These are phyloP conservation scores for Pueraria montana DNA, from an alignment of 306 rosid species.

Conservation along the genomic window DNA sequence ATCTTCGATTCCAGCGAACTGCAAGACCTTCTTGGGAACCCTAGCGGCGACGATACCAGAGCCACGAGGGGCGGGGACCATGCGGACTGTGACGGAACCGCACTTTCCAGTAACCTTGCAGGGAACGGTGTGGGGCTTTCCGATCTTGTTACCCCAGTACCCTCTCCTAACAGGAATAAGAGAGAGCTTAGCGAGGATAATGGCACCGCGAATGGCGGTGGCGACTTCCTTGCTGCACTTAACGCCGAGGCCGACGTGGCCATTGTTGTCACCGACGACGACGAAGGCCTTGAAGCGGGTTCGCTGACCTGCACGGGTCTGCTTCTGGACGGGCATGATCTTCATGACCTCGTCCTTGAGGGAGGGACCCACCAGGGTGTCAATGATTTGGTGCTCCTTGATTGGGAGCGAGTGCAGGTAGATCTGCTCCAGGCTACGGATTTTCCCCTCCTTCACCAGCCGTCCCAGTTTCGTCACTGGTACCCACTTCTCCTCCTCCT, in stretches of 20 bases:
- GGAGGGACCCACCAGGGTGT: conserved; percentile 36
- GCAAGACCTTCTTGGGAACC: conserved; percentile 57
- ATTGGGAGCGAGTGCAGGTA: conserved; percentile 54
- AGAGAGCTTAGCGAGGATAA: conserved; percentile 45
- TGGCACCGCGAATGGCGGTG: conserved; percentile 53
- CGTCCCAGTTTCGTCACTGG: conserved; percentile 55
- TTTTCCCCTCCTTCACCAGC: conserved; percentile 42
- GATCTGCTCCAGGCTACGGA: conserved; percentile 47
- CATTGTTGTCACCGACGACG: conserved; percentile 45
- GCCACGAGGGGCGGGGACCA: conserved; percentile 57
- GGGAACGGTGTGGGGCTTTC: conserved; percentile 52
- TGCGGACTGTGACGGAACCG: conserved; percentile 50
- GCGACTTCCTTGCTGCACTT: conserved; percentile 57
- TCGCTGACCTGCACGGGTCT: conserved; percentile 54
- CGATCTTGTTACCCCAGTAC: conserved; percentile 55
- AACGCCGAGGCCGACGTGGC: conserved; percentile 54
- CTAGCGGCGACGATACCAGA: conserved; percentile 54
- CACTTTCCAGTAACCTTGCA: conserved; percentile 55
- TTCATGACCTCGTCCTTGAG: conserved; percentile 55
- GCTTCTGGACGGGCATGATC: conserved; percentile 57
- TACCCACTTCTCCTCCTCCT: conserved; percentile 52
- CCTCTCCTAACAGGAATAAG: conserved; percentile 52
- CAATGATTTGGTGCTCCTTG: conserved; percentile 52
- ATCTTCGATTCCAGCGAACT: conserved; percentile 52
- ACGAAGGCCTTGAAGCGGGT: conserved; percentile 60